Conservation (phyloP, 495 filamentous ascomycete species). For the Penicillium pulvis region DNA sequence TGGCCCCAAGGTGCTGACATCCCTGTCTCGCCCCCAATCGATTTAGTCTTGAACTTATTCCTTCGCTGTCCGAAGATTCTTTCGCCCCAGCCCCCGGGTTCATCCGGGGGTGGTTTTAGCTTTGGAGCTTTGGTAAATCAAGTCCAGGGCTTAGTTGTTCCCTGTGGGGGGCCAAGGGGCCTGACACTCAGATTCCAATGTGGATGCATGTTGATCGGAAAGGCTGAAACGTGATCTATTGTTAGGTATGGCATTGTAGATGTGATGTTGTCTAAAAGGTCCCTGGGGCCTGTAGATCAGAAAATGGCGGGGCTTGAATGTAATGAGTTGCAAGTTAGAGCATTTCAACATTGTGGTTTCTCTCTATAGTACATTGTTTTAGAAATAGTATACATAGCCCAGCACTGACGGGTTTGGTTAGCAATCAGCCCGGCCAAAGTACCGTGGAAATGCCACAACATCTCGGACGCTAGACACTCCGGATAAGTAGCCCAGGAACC, state of each 20-base stretch:
- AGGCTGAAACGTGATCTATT: neutral
- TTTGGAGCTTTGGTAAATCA: neutral
- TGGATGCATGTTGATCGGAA: neutral
- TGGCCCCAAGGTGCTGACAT: slow-evolving; percentile 13
- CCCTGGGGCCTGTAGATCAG: neutral
- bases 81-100: neutral
- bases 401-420: slow-evolving; percentile 34
- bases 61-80: neutral
- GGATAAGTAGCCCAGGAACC: slow-evolving; percentile 81
- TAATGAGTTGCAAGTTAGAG: neutral
- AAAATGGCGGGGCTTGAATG: neutral
- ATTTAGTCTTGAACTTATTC: neutral
- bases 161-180: neutral
- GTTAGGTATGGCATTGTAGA: neutral
- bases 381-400: slow-evolving; percentile 17
- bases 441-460: slow-evolving; percentile 84
- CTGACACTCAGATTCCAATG: neutral
- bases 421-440: slow-evolving; percentile 89
- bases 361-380: slow-evolving; percentile 6
- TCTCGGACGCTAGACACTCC: slow-evolving; percentile 86
- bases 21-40: neutral
- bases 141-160: neutral
- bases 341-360: neutral
- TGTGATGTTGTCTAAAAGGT: neutral
- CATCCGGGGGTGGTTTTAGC: neutral